Base-by-base conservation (phyloP, 1,284 basidiomycete genomes). In the Irpex sp. region DNA sequence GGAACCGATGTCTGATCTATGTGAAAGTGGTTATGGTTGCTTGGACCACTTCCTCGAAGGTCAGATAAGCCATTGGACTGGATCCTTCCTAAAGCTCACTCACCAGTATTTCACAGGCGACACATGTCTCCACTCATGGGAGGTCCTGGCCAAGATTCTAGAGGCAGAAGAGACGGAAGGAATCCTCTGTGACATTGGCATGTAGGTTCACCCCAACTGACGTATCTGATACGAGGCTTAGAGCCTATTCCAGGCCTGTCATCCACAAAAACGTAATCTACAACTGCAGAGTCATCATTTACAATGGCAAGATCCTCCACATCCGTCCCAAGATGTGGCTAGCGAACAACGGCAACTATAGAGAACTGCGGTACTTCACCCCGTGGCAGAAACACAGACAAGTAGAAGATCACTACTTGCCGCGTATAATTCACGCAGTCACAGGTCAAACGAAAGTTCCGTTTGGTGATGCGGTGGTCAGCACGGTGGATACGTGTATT, bases 251-350 rank as follows among this genome's bases (percentile, higher is more conserved):
- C 65, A 97, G 95, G 95, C 97, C 97, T 0, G 85, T 98, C 58
- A 85, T 90, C 3, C 97, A 98, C 82, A 97, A 98, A 82, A 97
- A 97, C 71, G 94, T 95, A 59, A 95, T 93, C 65, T 99, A 98
- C 81, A 99, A 99, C 74, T 98, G 96, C 75, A 89, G 97, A 17
- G 82, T 98, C 40, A 90, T 98, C 71, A 86, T 97, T 48, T 83
- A 95, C 72, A 83, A 97, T 76, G 83, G 87, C 57, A 86, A 94
- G 77, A 95, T 99, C 67, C 76, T 98, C 1, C 85, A 97, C 69
- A 98, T 99, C 69, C 87, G 97, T 9, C 97, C 97, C 0, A 99
- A 99, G 79, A 96, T 99, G 95, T 99, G 97, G 97, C 83, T 99
- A 64, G 97, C 97, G 2, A 99, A 99, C 72, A 96, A 98, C 71